Evolutionary conservation across 2,329 filamentous ascomycete species (phyloP), one percentile per base, ranked within the genome.

Genomic region (Pestalotiopsis sp.): DNA sequence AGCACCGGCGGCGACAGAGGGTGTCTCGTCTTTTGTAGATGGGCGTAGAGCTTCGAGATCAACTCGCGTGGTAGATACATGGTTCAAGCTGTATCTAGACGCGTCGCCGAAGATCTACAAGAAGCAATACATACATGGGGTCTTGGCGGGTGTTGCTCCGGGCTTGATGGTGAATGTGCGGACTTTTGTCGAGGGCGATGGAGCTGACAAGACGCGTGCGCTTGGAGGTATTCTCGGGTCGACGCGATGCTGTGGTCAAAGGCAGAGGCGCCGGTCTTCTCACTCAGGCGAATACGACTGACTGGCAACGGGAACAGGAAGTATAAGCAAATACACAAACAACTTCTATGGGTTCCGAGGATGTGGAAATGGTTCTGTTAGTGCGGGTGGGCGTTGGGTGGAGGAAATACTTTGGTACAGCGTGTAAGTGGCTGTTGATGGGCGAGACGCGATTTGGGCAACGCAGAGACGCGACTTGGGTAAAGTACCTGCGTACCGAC

Each of bases 61-160:
- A 97, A 87, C 72, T 89, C 88, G 73, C 96, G 93, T 77, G 95
- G 96, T 72, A 99, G 92, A 91, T 98, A 97, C 96, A 99, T 99
- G 80, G 77, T 79, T 74, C 59, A 62, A 72, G 45, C 60, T 70
- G 72, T 76, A 77, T 73, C 75, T 71, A 68, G 71, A 78, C 77
- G 78, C 77, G 80, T 80, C 66, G 72, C 75, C 70, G 71, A 74
- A 66, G 58, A 11, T 64, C 45, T 72, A 68, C 74, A 77, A 76
- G 69, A 68, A 72, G 66, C 74, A 70, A 77, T 76, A 77, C 79
- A 80, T 82, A 73, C 72, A 73, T 70, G 20, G 17, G 2, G 17
- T 52, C 45, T 52, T 52, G n/a, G 7, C 7, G 17, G 41, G 41
- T 17, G 45, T 23, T 52, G 70, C 71, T 70, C 14, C 56, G 61